Evolutionary conservation across 2,329 filamentous ascomycete species (phyloP).

Genomic region (Paraphoma chrysanthemicola): DNA sequence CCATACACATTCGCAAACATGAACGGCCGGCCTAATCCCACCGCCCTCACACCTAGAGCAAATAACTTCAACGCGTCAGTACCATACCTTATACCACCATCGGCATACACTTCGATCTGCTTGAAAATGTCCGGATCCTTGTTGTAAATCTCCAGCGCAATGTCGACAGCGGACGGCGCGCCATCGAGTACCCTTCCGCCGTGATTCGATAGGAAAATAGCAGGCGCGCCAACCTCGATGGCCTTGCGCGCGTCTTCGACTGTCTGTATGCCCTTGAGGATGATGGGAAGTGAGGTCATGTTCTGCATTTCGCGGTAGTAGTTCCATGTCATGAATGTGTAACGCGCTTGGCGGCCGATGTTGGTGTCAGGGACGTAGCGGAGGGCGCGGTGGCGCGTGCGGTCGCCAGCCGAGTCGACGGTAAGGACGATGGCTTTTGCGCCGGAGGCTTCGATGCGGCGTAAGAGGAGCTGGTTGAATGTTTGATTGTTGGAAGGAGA

Average conservation of each 20-base stretch:
- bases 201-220: slow-evolving; percentile 52
- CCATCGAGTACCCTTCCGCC: slow-evolving; percentile 51
- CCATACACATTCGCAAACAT: slow-evolving; percentile 64
- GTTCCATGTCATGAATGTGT: slow-evolving; percentile 44
- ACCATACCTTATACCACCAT: slow-evolving; percentile 51
- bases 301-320: slow-evolving; percentile 44
- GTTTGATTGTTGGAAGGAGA: slow-evolving; percentile 36
- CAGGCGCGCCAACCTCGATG: slow-evolving; percentile 44
- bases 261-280: slow-evolving; percentile 50
- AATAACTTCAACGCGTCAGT: slow-evolving; percentile 48
- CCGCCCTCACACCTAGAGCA: slow-evolving; percentile 47
- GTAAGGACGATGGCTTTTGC: slow-evolving; percentile 50
- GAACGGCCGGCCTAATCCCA: slow-evolving; percentile 57
- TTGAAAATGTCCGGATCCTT: slow-evolving; percentile 48
- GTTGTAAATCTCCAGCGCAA: slow-evolving; percentile 77
- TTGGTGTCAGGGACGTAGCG: slow-evolving; percentile 41
- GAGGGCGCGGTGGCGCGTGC: slow-evolving; percentile 44
- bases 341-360: slow-evolving; percentile 21
- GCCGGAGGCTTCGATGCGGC: slow-evolving; percentile 38
- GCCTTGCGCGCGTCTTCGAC: slow-evolving; percentile 48
- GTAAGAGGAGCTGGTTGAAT: slow-evolving; percentile 29
- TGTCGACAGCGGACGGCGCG: slow-evolving; percentile 72
- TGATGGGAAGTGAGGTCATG: slow-evolving; percentile 47
- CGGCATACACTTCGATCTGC: slow-evolving; percentile 49
- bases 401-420: slow-evolving; percentile 48